These are phyloP conservation scores for Cucumis hystrix DNA, from an alignment of 306 rosid species.

Conservation along the genomic window DNA sequence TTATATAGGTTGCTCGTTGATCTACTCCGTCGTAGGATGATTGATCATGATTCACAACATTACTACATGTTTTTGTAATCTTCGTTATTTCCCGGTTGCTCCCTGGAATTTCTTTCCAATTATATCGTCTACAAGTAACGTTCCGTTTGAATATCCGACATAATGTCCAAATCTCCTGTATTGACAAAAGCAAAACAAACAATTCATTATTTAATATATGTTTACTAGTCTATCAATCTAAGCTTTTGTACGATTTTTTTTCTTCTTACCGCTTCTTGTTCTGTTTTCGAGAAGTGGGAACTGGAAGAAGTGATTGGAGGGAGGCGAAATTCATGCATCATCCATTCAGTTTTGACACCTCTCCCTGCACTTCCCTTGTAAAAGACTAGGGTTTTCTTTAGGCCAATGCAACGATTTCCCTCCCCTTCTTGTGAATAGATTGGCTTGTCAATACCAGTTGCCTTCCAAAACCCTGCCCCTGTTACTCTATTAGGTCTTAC, in stretches of 20 bases:
- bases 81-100: constrained; percentile 16
- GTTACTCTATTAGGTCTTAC: constrained; percentile 28
- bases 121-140: constrained; percentile 30
- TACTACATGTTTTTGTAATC: neutral
- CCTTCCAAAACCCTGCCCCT: constrained; percentile 27
- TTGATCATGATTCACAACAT: neutral
- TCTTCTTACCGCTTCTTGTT: constrained; percentile 49
- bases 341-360: constrained; percentile 95
- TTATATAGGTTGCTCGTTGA: neutral
- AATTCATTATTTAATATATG: neutral
- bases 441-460: constrained; percentile 27
- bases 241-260: neutral
- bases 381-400: constrained; percentile 77
- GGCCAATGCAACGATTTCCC: constrained; percentile 37
- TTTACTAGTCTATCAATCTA: neutral
- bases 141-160: constrained; percentile 74
- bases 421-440: constrained; percentile 29
- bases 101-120: constrained; percentile 25
- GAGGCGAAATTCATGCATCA: constrained; percentile 99
- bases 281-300: constrained; percentile 2
- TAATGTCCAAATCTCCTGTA: constrained; percentile 90
- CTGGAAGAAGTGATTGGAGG: constrained; percentile 18
- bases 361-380: constrained; percentile 81
- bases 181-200: neutral
- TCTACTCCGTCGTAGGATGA: neutral